These are phyloP conservation scores for Cystobasidiaceae sp. DNA, from an alignment of 1,284 basidiomycete species.

Conservation along the genomic window DNA sequence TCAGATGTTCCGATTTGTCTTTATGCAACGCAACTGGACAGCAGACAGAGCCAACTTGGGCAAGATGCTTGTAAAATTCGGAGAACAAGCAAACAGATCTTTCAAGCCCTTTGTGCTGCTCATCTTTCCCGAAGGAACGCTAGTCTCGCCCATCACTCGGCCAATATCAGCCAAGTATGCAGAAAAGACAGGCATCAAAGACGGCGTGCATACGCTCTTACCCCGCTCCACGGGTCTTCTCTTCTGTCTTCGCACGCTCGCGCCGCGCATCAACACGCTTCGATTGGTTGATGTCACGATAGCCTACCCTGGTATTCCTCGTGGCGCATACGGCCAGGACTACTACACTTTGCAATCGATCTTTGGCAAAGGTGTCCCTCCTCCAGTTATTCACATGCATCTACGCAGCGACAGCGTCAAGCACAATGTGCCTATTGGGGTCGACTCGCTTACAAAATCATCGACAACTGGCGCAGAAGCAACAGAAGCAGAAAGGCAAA, in stretches of 20 bases:
- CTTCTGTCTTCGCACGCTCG: slow-evolving; percentile 73
- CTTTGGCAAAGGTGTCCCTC: slow-evolving; percentile 73
- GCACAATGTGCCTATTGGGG: slow-evolving; percentile 30
- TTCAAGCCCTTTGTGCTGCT: slow-evolving; percentile 65
- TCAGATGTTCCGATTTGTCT: slow-evolving; percentile 86
- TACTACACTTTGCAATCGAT: slow-evolving; percentile 85
- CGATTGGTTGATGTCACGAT: slow-evolving; percentile 52
- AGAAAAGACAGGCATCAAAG: slow-evolving; percentile 68
- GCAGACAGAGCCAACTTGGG: slow-evolving; percentile 65
- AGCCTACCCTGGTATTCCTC: slow-evolving; percentile 36
- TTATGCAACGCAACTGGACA: slow-evolving; percentile 78
- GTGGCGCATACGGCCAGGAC: slow-evolving; percentile 61
- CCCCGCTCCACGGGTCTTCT: slow-evolving; percentile 87
- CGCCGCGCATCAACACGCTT: slow-evolving; percentile 68
- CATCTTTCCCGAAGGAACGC: slow-evolving; percentile 88
- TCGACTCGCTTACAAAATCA: neutral
- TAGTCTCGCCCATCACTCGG: slow-evolving; percentile 73
- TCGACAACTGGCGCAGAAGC: slow-evolving; percentile 45
- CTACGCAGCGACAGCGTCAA: slow-evolving; percentile 65
- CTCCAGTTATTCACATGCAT: slow-evolving; percentile 82
- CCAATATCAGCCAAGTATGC: slow-evolving; percentile 78
- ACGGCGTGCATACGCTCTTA: slow-evolving; percentile 71
- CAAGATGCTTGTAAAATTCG: slow-evolving; percentile 57
- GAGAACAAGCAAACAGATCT: slow-evolving; percentile 36
- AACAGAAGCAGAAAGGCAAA: slow-evolving; percentile 60